phyloP scores from a whole-genome alignment of 2,329 filamentous ascomycete species.

The Diaporthe sp. region DNA sequence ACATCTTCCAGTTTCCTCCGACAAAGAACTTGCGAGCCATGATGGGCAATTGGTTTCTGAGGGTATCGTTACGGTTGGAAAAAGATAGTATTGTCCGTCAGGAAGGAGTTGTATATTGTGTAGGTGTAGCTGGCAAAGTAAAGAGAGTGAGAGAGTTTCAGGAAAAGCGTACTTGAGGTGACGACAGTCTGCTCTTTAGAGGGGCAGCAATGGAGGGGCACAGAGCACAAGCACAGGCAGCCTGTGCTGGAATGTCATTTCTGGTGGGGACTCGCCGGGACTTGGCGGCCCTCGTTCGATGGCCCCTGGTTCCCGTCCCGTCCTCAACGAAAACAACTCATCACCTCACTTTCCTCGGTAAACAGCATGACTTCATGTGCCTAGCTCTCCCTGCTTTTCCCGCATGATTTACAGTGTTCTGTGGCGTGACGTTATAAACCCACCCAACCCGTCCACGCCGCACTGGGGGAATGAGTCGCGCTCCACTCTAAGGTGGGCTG shows the following conservation, averaged over 20 bases:
- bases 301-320: neutral
- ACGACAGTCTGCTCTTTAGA: conserved; percentile 28
- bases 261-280: conserved; percentile 20
- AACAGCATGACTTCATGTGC: conserved; percentile 30
- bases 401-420: conserved; percentile 22
- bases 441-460: conserved; percentile 7
- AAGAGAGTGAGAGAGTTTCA: conserved; percentile 18
- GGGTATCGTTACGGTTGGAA: neutral
- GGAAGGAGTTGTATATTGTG: neutral
- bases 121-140: neutral
- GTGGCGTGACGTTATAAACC: conserved; percentile 30
- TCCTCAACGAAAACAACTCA: conserved; percentile 27
- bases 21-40: conserved; percentile 98
- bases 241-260: neutral
- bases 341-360: conserved; percentile 29
- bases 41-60: conserved; percentile 56
- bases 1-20: conserved; percentile 99
- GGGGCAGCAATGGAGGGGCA: conserved; percentile 28
- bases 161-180: conserved; percentile 21
- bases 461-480: conserved; percentile 7
- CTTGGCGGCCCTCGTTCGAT: conserved; percentile 28
- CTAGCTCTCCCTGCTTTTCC: conserved; percentile 20
- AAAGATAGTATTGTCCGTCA: neutral
- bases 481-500: conserved; percentile 6
- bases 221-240: conserved; percentile 9